Percentiles rank a stretch among this genome's conserved stretches.
These are phyloP conservation scores for Colletotrichum sublineola DNA, from an alignment of 2,329 filamentous ascomycete genomes.

Conservation along the genomic window DNA sequence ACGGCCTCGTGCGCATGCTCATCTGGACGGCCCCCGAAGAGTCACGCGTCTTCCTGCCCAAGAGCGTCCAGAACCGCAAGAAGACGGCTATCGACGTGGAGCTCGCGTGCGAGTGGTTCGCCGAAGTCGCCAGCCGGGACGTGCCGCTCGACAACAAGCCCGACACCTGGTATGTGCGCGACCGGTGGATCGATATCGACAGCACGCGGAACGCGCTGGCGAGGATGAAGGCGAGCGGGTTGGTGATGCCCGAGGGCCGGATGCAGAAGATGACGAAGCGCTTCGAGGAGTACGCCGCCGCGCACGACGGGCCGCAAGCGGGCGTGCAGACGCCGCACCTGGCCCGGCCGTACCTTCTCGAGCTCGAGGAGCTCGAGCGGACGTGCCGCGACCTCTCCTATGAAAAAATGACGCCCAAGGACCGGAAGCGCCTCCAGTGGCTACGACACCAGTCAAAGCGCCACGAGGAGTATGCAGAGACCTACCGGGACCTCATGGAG, in stretches of 20 bases:
- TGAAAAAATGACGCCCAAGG: constrained; percentile 8
- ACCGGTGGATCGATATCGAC: constrained; percentile 62
- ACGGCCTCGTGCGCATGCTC: constrained; percentile 84
- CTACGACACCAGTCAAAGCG: constrained; percentile 49
- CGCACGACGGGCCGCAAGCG: constrained; percentile 46
- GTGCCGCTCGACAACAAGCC: constrained; percentile 26
- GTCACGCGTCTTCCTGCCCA: constrained; percentile 71
- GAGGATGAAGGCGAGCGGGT: constrained; percentile 61
- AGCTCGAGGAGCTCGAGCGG: constrained; percentile 57
- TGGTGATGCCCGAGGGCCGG: constrained; percentile 61
- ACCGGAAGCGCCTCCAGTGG: constrained; percentile 45
- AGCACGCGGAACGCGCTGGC: constrained; percentile 56
- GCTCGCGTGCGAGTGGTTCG: constrained; percentile 69
- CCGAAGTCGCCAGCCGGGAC: constrained; percentile 67
- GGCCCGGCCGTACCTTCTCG: constrained; percentile 57
- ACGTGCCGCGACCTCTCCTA: constrained; percentile 42
- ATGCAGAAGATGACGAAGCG: constrained; percentile 52
- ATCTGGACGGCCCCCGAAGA: constrained; percentile 77
- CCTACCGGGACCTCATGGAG: constrained; percentile 52
- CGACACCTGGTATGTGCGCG: constrained; percentile 54
- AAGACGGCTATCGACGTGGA: constrained; percentile 72
- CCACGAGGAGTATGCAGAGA: constrained; percentile 42
- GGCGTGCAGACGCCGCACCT: constrained; percentile 48
- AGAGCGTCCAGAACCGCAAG: constrained; percentile 65
- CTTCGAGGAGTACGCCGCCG: constrained; percentile 41